phyloP scores from a whole-genome alignment of 1,284 basidiomycete genomes.

The Ganoderma boninense region DNA sequence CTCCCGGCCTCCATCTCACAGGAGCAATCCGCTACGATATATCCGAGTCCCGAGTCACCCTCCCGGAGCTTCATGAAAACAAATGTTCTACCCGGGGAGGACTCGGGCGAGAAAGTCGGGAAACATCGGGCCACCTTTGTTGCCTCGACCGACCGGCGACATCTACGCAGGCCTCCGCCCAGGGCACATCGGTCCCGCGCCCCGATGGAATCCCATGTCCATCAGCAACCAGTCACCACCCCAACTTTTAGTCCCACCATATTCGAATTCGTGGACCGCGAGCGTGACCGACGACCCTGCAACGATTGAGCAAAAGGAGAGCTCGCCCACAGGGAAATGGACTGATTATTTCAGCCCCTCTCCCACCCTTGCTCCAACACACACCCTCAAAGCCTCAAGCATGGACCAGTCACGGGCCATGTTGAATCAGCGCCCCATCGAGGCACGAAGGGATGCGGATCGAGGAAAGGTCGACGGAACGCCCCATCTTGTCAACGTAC shows the following conservation, averaged over 20 bases:
- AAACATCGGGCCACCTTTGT: not conserved
- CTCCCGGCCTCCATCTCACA: not conserved
- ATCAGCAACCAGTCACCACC: not conserved
- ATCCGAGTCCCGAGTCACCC: not conserved
- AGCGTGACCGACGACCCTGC: not conserved
- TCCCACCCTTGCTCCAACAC: too few species aligned
- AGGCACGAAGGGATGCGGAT: not conserved
- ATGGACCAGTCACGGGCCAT: not conserved
- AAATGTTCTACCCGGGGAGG: not conserved
- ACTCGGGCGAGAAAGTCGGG: not conserved
- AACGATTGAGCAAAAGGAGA: not conserved
- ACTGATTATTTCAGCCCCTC: not conserved
- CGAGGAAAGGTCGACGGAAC: not conserved
- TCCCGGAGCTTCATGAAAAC: conserved; percentile 5
- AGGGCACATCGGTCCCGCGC: conserved; percentile 11
- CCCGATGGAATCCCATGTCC: conserved; percentile 8
- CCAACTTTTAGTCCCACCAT: not conserved
- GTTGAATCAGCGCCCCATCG: not conserved
- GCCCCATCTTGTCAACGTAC: not conserved
- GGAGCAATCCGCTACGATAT: not conserved
- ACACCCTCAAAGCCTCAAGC: too few species aligned
- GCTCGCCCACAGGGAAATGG: not conserved
- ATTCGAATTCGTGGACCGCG: not conserved
- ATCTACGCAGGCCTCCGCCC: not conserved
- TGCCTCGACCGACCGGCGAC: conserved; percentile 4